Evolutionary conservation across 208 protist species (phyloP), one percentile per base, ranked within the genome.

Genomic region (Trypanosoma scelopori): DNA sequence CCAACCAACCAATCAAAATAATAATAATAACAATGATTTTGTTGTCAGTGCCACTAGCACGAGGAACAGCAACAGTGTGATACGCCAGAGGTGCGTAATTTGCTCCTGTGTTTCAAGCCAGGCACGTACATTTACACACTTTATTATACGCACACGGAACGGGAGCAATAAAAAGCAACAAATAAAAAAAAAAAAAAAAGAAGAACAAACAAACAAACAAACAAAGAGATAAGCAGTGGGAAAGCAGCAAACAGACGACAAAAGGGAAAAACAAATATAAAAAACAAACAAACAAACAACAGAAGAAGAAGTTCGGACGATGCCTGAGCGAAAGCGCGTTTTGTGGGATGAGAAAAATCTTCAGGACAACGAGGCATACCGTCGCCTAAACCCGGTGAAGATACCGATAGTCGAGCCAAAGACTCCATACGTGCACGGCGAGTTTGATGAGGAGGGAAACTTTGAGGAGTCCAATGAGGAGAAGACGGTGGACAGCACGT

Each of bases 371-470:
- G 90, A 84, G 15, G 85, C 93, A 67, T 95, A 93, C 55, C 90
- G 87, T 53, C 73, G 79, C 11, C 55, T 73, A 45, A 87, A 95
- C 71, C 90, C 90, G 9, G 90, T 95, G 13, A 91, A 81, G 27
- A 90, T 92, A 73, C 82, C 82, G 49, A 95, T 95, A 55, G 82
- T 80, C 3, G 86, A 95, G 73, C 90, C 90, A 22, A 95, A 95
- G 71, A 95, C 90, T 5, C 90, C 90, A 9, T 95, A 85, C 69
- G 55, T 66, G 6, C 76, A 91, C 71, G 62, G 65, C 3, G 76
- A 79, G 28, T 73, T 84, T 9, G 78, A 85, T n/a, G 78, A 77
- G 16, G 74, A 73, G 20, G 71, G 57, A 13, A 42, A 55, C 28
- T 73, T 67, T 57, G 55, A 67, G 15, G 57, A 41, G 0, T 20